phyloP scores from a whole-genome alignment of 352 stramenopile species.

The Phytopythium aichiense region DNA sequence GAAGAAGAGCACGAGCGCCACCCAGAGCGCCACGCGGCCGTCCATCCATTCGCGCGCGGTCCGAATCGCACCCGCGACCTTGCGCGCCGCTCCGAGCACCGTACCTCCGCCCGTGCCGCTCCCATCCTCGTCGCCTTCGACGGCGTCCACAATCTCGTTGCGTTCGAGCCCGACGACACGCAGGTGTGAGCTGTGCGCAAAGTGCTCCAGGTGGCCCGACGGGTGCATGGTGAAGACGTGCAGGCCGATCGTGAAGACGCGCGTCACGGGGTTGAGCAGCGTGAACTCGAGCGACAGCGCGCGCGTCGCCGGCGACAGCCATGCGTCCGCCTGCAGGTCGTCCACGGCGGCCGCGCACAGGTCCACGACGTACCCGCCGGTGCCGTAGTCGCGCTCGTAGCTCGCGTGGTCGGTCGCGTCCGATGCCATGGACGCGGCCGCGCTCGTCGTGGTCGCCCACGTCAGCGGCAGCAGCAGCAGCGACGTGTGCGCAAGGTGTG shows the following conservation, averaged over 20 bases:
- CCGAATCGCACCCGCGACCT: slow-evolving; percentile 5
- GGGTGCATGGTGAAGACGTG: slow-evolving; percentile 80
- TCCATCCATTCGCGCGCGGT: slow-evolving; percentile 39
- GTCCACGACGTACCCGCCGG: slow-evolving; percentile 72
- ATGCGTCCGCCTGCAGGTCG: slow-evolving; percentile 65
- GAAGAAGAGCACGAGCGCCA: slow-evolving; percentile 66
- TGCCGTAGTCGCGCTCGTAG: slow-evolving; percentile 35
- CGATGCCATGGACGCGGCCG: slow-evolving; percentile 3
- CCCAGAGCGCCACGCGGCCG: slow-evolving; percentile 60
- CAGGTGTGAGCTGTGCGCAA: slow-evolving; percentile 74
- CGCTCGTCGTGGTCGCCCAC: slow-evolving; percentile 5
- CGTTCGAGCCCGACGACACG: slow-evolving; percentile 75
- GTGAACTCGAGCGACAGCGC: slow-evolving; percentile 84
- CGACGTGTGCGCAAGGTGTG: slow-evolving; percentile 45
- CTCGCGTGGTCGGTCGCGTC: background rate
- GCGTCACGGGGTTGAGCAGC: slow-evolving; percentile 84
- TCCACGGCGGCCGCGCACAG: slow-evolving; percentile 53
- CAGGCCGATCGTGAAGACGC: slow-evolving; percentile 85
- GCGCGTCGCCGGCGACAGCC: slow-evolving; percentile 75
- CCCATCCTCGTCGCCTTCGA: background rate
- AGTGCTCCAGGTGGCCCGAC: slow-evolving; percentile 81
- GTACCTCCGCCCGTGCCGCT: background rate
- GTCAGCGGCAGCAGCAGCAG: slow-evolving; percentile 7
- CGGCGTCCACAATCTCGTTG: slow-evolving; percentile 21
- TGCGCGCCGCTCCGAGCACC: background rate